Evolutionary conservation across 1,284 basidiomycete genomes (phyloP), one percentile per base, ranked within the genome.

Genomic region (Afroboletus lepidellus): DNA sequence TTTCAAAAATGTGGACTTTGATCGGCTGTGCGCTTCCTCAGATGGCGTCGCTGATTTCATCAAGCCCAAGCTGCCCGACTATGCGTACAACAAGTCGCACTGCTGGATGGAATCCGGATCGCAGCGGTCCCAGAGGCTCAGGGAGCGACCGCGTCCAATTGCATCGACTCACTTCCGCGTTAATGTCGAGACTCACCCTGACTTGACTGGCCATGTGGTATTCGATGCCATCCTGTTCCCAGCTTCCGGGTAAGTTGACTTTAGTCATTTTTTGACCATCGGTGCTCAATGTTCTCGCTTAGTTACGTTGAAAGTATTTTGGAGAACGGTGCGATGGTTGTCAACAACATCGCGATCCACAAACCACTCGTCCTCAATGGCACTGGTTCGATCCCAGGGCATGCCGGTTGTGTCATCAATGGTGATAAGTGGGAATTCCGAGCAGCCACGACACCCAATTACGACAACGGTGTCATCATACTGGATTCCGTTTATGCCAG

Each of bases 241-340:
- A 29, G 64, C 62, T 34, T 66, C 64, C 3, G 64, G 64, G 64
- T 69, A 46, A 36, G 60, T 50, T 12, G 3, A 3, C n/a, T n/a
- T n/a, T n/a, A n/a, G n/a, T 3, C 8, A 16, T 20, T 15, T 8
- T n/a, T 38, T 18, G 24, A 47, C 5, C 12, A 16, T 49, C n/a
- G 3, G 21, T 3, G 7, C 39, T 55, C 21, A 58, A 44, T 9
- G 0, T 20, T 58, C 2, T 38, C 21, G 8, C 0, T 1, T 20
- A 66, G 66, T 3, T 69, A 69, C 18, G 30, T 66, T 15, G 65
- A 66, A 47, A 64, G 64, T 24, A 65, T 69, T 20, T 25, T 69
- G 33, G 66, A 66, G 51, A 66, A 63, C n/a, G 64, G 64, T 6
- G 65, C 66, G 5, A 68, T 69, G 66, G 55, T 67, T 9, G 58